Percentiles rank a stretch among this genome's conserved stretches.
Evolutionary conservation across 2,329 filamentous ascomycete species (phyloP).

Genomic region (Talaromyces marneffei): DNA sequence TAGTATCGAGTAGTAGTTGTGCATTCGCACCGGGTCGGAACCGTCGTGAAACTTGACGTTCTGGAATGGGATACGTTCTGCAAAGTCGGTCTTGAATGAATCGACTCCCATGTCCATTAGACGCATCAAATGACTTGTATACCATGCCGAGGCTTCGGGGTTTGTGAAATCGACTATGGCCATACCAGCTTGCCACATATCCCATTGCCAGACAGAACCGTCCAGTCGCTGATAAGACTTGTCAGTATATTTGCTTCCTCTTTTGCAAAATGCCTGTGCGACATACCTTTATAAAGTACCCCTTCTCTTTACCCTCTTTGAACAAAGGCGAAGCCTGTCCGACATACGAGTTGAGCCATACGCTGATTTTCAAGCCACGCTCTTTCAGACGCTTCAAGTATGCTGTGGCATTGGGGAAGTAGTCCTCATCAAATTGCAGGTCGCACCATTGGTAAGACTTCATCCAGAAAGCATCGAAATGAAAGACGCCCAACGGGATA

Average conservation of each 20-base stretch:
- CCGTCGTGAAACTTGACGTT: conserved; percentile 61
- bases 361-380: conserved; percentile 61
- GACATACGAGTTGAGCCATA: conserved; percentile 73
- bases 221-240: conserved; percentile 48
- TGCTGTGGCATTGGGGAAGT: conserved; percentile 62
- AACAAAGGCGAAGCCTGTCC: conserved; percentile 65
- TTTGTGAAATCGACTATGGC: conserved; percentile 69
- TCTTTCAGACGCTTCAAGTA: conserved; percentile 61
- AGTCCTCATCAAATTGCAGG: conserved; percentile 63
- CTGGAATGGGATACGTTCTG: conserved; percentile 62
- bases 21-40: conserved; percentile 61
- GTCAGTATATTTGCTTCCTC: neutral
- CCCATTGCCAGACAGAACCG: conserved; percentile 69
- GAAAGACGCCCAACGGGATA: conserved; percentile 65
- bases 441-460: conserved; percentile 70
- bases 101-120: conserved; percentile 66
- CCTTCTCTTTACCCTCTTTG: conserved; percentile 54
- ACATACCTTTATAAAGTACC: conserved; percentile 58
- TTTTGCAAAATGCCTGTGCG: neutral
- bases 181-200: conserved; percentile 73
- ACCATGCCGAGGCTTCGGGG: conserved; percentile 62
- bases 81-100: conserved; percentile 70
- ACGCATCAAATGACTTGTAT: conserved; percentile 53
- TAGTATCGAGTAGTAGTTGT: conserved; percentile 69
- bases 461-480: conserved; percentile 76